A percentile compares a stretch with the other conserved stretches of the same genome.
Evolutionary conservation across 2,329 filamentous ascomycete species (phyloP).

Genomic region (Aspergillus niger): DNA sequence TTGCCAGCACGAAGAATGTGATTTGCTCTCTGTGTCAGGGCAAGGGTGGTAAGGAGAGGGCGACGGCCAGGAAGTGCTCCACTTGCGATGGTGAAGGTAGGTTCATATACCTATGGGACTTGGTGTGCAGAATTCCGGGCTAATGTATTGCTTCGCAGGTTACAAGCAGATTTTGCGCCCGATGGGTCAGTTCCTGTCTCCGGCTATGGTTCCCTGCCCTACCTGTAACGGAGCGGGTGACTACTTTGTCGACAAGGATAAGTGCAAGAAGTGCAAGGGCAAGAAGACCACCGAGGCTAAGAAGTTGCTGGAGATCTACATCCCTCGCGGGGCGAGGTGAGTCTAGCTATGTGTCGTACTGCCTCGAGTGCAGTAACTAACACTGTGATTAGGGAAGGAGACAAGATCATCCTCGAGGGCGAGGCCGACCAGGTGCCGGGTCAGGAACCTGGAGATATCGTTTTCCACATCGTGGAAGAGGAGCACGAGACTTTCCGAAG

Average conservation of each 20-base stretch:
- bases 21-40: conserved; percentile 87
- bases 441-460: conserved; percentile 86
- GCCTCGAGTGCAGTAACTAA: not conserved
- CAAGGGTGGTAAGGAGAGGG: conserved; percentile 85
- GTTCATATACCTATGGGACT: conserved; percentile 10
- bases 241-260: conserved; percentile 92
- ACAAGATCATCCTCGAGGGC: conserved; percentile 85
- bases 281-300: conserved; percentile 82
- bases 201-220: conserved; percentile 76
- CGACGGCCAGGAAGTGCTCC: conserved; percentile 79
- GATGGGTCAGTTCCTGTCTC: conserved; percentile 82
- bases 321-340: conserved; percentile 76
- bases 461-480: conserved; percentile 83
- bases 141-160: conserved; percentile 43
- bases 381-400: conserved; percentile 61
- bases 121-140: not conserved
- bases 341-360: conserved; percentile 14
- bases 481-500: conserved; percentile 80
- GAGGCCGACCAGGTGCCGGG: conserved; percentile 93
- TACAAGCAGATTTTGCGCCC: conserved; percentile 75
- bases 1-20: conserved; percentile 91
- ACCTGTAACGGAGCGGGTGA: conserved; percentile 83
- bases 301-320: conserved; percentile 95
- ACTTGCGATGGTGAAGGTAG: conserved; percentile 77
- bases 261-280: conserved; percentile 98